Evolutionary conservation across 2,329 filamentous ascomycete genomes (phyloP).

Genomic region (Pseudogymnoascus verrucosus): DNA sequence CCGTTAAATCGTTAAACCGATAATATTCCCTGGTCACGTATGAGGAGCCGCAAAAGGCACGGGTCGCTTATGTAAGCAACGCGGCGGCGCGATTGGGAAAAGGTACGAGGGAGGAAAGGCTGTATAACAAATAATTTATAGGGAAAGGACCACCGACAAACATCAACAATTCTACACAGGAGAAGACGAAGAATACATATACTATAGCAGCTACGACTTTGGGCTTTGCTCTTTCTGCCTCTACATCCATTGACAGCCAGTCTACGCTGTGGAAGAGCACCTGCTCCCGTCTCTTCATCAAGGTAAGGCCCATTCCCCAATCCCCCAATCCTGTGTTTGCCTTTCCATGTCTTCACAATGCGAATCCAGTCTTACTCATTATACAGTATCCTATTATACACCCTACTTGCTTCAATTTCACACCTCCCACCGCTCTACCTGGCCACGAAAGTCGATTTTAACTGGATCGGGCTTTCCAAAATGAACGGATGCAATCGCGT

Average conservation of each 20-base stretch:
- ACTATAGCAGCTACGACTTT: background rate
- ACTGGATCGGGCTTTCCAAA: slow-evolving; percentile 14
- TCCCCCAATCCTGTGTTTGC: background rate
- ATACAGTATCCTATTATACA: background rate
- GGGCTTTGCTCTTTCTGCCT: background rate
- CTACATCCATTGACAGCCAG: background rate
- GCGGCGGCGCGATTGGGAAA: background rate
- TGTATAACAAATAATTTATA: background rate
- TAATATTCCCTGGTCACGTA: background rate
- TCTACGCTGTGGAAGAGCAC: background rate
- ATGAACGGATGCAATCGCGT: slow-evolving; percentile 30
- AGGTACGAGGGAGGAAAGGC: background rate
- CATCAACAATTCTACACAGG: background rate
- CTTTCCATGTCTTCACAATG: background rate
- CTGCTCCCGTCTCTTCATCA: background rate
- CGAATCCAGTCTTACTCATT: background rate
- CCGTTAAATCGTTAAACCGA: background rate
- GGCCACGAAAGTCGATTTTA: background rate
- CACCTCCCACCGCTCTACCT: background rate
- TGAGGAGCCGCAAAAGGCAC: slow-evolving; percentile 6
- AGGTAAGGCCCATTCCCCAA: background rate
- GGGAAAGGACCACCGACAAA: background rate
- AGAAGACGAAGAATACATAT: background rate
- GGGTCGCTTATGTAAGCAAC: background rate
- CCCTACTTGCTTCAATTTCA: background rate